Conservation (phyloP, 1,284 basidiomycete genomes). For the Apiotrichum akiyoshidainum region DNA sequence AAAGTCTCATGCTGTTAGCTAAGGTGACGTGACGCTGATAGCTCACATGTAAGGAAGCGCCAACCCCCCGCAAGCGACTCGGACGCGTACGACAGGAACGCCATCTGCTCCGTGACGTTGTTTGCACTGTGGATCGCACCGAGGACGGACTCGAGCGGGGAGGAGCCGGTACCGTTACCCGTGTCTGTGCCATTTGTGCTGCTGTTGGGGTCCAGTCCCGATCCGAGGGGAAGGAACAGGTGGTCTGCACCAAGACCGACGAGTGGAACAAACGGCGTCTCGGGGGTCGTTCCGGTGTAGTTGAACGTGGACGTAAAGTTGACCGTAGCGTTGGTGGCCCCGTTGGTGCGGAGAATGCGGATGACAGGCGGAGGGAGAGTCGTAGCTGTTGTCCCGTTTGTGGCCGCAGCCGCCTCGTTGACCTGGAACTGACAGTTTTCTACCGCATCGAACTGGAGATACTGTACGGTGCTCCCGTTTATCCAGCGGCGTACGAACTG, state of each 20-base stretch:
- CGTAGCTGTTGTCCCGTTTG: slow-evolving; percentile 31
- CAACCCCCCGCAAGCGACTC: slow-evolving; percentile 55
- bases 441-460: slow-evolving; percentile 40
- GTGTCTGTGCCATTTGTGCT: neutral
- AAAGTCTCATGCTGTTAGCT: slow-evolving; percentile 35
- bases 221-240: slow-evolving; percentile 41
- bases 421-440: slow-evolving; percentile 40
- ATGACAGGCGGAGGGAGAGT: slow-evolving; percentile 34
- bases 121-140: slow-evolving; percentile 39
- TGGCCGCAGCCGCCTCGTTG: slow-evolving; percentile 5
- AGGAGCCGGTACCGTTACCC: neutral
- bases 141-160: slow-evolving; percentile 36
- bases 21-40: too few species aligned
- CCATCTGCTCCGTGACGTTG: slow-evolving; percentile 45
- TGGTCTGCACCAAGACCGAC: slow-evolving; percentile 43
- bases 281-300: slow-evolving; percentile 40
- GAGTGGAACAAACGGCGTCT: slow-evolving; percentile 26
- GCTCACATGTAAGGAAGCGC: slow-evolving; percentile 52
- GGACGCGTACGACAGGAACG: slow-evolving; percentile 46
- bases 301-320: slow-evolving; percentile 51
- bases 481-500: slow-evolving; percentile 53
- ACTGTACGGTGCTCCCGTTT: slow-evolving; percentile 49
- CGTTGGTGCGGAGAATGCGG: slow-evolving; percentile 38
- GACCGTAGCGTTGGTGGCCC: slow-evolving; percentile 35
- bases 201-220: neutral